Base-by-base conservation (phyloP, 805 yeast species). In the Saccharomycopsis malanga region DNA sequence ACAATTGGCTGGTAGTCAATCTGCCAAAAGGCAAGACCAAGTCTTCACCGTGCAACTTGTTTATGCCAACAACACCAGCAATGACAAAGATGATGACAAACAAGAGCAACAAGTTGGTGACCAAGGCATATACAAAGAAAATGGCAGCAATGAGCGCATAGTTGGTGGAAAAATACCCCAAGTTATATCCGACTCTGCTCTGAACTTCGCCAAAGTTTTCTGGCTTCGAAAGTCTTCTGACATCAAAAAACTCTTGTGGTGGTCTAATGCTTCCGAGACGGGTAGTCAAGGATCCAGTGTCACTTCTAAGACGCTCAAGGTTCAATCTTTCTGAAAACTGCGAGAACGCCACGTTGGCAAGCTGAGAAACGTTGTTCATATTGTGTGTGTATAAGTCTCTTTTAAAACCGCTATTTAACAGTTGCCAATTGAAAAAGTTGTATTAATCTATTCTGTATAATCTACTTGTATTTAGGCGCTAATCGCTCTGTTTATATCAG, bases 211-310 rank as follows among this genome's bases (percentile, higher is more conserved):
- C 80, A 63, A 88, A 83, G 65, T 87, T 88, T 46, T 77, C 79
- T 18, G 99, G 99, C 63, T 87, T 88, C 32, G 95, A 84, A 53
- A 93, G 65, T 62, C 95, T 81, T 65, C 88, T 84, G 60, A 85
- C 67, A 63, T 93, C 97, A 61, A 93, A 87, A 62, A 93, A 93
- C 63, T 93, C 98, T 65, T 83, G 93, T 36, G 94, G 89, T 32
- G 97, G 87, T 61, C 85, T 82, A 52, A 93, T 65, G 58, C 84
- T 77, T 41, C 93, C 66, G 53, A 88, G 70, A 53, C 81, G 76
- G 34, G 72, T 59, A 60, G 83, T 87, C 42, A 91, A 56, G 2
- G 79, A 57, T 25, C 65, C 67, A 20, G 78, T 65, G 54, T 77
- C 81, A 36, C 61, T 70, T 52, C 66, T 68, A 22, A 76, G 54